Evolutionary conservation across 106 monocot species (phyloP).

Genomic region (Dioscorea dumetorum): DNA sequence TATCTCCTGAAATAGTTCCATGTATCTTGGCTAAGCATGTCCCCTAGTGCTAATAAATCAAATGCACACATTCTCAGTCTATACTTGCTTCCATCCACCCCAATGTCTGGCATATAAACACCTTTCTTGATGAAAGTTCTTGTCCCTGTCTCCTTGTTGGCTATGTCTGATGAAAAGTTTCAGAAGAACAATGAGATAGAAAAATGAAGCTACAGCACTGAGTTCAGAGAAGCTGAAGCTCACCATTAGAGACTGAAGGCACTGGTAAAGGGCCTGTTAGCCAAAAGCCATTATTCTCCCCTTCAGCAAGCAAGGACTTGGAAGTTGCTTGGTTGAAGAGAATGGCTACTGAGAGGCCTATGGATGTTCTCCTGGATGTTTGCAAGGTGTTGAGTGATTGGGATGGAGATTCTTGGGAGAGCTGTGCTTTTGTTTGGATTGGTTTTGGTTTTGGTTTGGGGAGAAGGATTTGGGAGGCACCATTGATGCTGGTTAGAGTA

Average conservation of each 20-base stretch:
- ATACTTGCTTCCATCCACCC: conserved; percentile 20
- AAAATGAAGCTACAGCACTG: background rate
- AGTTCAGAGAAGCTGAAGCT: background rate
- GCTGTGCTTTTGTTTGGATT: background rate
- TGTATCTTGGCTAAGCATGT: conserved; percentile 38
- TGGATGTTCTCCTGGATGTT: conserved; percentile 15
- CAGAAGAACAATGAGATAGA: background rate
- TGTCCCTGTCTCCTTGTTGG: conserved; percentile 49
- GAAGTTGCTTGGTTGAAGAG: conserved; percentile 4
- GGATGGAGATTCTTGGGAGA: background rate
- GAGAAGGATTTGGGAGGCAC: background rate
- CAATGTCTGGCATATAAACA: conserved; percentile 53
- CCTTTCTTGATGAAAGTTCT: conserved; percentile 47
- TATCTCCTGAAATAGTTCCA: conserved; percentile 53
- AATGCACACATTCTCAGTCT: conserved; percentile 49
- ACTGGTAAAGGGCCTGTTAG: conserved; percentile 42
- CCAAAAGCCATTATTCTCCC: conserved; percentile 49
- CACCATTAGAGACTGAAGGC: conserved; percentile 35
- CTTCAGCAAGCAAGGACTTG: conserved; percentile 17
- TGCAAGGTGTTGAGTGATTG: background rate
- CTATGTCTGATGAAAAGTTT: conserved; percentile 21
- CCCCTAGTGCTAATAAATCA: conserved; percentile 59
- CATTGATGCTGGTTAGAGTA: conserved; percentile 3
- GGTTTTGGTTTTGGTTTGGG: background rate
- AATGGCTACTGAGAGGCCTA: conserved; percentile 6